phyloP scores from a whole-genome alignment of 139 green algal species.

The Choricystis sp. region DNA sequence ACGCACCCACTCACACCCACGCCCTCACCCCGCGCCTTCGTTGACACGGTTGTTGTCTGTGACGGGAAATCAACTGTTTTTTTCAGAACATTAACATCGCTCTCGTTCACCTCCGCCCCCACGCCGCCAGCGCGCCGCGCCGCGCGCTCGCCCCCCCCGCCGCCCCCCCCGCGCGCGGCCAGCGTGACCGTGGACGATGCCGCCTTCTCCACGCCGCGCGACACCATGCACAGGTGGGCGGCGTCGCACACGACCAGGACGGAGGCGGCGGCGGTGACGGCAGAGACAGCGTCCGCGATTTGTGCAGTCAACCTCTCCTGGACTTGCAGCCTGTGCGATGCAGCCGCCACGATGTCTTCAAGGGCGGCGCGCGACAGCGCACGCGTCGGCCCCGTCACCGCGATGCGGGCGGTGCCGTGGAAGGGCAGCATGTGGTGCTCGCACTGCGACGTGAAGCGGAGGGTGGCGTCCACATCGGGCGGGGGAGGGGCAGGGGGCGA shows the following conservation, averaged over 20 bases:
- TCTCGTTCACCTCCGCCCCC: background rate
- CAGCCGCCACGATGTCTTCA: constrained; percentile 19
- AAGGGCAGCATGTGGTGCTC: constrained; percentile 98
- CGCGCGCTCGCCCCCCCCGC: constrained; percentile 13
- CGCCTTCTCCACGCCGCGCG: constrained; percentile 80
- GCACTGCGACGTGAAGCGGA: constrained; percentile 57
- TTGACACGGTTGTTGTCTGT: too few species aligned
- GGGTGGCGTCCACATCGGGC: constrained; percentile 6
- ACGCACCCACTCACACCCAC: too few species aligned
- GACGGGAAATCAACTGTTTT: too few species aligned
- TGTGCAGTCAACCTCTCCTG: constrained; percentile 89
- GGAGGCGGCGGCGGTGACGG: background rate
- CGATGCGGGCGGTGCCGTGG: constrained; percentile 50
- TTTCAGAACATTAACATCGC: background rate
- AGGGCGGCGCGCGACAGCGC: background rate
- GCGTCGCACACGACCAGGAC: constrained; percentile 71
- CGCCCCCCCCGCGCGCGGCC: constrained; percentile 26
- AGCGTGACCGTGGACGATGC: constrained; percentile 50
- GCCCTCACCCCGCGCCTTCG: too few species aligned
- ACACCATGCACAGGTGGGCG: constrained; percentile 96
- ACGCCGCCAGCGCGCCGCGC: constrained; percentile 4
- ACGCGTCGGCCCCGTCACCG: constrained; percentile 9
- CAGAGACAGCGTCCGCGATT: constrained; percentile 42
- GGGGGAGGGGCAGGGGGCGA: background rate
- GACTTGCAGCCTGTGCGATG: constrained; percentile 53